Evolutionary conservation across 768 basidiomycete species (phyloP).

Genomic region (Rhizopogon roseolus): DNA sequence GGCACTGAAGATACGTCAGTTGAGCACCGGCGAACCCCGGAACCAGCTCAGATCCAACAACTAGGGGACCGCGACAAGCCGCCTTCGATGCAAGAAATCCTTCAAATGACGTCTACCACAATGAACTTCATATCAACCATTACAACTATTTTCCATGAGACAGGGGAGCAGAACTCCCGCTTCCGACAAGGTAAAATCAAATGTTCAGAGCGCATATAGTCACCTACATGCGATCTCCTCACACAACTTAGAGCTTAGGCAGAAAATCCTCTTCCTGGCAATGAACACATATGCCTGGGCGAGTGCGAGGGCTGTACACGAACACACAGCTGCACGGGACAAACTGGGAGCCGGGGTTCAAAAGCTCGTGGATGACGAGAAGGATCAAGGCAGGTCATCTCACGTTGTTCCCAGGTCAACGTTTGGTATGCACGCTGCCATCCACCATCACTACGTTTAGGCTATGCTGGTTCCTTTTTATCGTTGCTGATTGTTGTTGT

Average conservation of each 20-base stretch:
- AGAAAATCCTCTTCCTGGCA: slow-evolving; percentile 11
- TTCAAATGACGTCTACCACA: background rate
- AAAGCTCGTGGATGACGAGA: slow-evolving; percentile 13
- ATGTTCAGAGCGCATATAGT: background rate
- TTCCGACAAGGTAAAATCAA: background rate
- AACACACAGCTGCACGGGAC: slow-evolving; percentile 9
- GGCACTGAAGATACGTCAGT: background rate
- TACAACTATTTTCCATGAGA: background rate
- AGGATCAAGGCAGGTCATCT: slow-evolving; percentile 33
- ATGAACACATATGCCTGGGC: slow-evolving; percentile 21
- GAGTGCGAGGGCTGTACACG: slow-evolving; percentile 17
- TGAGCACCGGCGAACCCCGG: background rate
- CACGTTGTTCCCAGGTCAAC: slow-evolving; percentile 5
- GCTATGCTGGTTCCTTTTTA: slow-evolving; percentile 3
- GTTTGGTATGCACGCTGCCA: slow-evolving; percentile 17
- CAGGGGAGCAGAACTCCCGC: background rate
- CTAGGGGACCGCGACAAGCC: background rate
- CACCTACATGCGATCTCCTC: background rate
- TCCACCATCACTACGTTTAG: background rate
- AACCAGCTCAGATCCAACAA: background rate
- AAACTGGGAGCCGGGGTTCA: slow-evolving; percentile 12
- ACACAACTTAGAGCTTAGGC: slow-evolving; percentile 16
- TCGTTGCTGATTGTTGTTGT: slow-evolving; percentile 10
- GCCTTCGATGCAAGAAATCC: background rate
- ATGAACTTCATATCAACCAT: background rate